Conservation (phyloP, 257 asterid species). For the Nicotiana tomentosiformis region DNA sequence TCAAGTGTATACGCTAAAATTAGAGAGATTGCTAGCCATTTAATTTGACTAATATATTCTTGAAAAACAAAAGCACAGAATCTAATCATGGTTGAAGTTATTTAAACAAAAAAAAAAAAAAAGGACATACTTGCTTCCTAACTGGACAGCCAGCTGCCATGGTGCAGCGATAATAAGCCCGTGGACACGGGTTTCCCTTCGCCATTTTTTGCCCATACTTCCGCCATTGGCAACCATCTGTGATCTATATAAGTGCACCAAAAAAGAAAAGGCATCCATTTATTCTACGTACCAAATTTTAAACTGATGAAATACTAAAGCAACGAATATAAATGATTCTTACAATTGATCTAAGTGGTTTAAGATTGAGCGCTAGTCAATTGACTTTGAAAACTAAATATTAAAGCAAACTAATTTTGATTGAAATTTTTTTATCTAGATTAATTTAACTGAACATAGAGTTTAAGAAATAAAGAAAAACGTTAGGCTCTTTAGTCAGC, state of each 20-base stretch:
- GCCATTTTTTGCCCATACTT: slow-evolving; percentile 98
- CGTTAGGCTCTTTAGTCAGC: too few species aligned
- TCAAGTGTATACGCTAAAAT: too few species aligned
- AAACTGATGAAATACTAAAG: too few species aligned
- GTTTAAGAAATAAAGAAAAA: too few species aligned
- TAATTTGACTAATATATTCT: not conserved
- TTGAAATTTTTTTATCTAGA: too few species aligned
- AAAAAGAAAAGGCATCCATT: not conserved
- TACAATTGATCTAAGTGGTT: too few species aligned
- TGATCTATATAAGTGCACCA: slow-evolving; percentile 32
- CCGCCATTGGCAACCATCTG: slow-evolving; percentile 98
- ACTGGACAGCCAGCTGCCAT: slow-evolving; percentile 97
- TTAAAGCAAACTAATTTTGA: too few species aligned
- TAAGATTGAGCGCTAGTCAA: too few species aligned
- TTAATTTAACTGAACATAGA: too few species aligned
- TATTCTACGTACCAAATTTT: not conserved
- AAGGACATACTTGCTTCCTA: slow-evolving; percentile 69
- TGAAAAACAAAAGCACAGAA: not conserved
- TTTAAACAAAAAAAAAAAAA: not conserved
- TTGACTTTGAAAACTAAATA: not conserved
- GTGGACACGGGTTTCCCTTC: slow-evolving; percentile 94
- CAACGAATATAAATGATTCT: too few species aligned
- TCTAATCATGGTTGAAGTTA: too few species aligned
- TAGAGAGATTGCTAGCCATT: not conserved
- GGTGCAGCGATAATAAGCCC: slow-evolving; percentile 95